phyloP scores from a whole-genome alignment of 2,329 filamentous ascomycete species.

The Arthroderma sp. region DNA sequence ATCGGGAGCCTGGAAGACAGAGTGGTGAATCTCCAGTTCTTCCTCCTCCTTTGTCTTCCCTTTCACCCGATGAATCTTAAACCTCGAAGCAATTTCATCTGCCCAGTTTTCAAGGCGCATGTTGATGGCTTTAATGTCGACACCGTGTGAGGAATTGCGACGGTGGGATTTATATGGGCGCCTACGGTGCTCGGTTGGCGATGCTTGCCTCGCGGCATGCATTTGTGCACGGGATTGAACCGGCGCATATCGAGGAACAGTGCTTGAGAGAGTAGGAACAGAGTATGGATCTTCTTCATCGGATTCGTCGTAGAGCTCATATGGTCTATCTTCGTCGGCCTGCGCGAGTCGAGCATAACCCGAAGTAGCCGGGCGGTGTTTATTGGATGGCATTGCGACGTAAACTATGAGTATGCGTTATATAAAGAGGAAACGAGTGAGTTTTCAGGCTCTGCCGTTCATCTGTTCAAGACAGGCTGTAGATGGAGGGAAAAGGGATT shows the following conservation, averaged over 20 bases:
- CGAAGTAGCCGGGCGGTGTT: constrained; percentile 55
- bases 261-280: constrained; percentile 42
- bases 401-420: not conserved
- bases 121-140: constrained; percentile 97
- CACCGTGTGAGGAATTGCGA: constrained; percentile 66
- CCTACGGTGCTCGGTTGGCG: constrained; percentile 29
- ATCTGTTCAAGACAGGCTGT: too few relatives aligned
- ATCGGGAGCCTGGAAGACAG: constrained; percentile 87
- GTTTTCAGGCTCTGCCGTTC: too few relatives aligned
- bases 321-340: constrained; percentile 48
- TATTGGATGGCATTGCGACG: constrained; percentile 27
- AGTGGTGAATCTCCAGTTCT: constrained; percentile 88
- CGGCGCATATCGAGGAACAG: constrained; percentile 49
- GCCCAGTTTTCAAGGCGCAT: constrained; percentile 90
- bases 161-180: constrained; percentile 33
- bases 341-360: constrained; percentile 78
- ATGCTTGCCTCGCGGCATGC: constrained; percentile 30
- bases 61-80: constrained; percentile 72
- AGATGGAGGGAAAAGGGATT: too few relatives aligned
- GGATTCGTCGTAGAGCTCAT: constrained; percentile 43
- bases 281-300: constrained; percentile 50
- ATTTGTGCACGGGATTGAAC: constrained; percentile 40
- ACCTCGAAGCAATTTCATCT: constrained; percentile 92
- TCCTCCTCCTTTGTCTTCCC: constrained; percentile 67
- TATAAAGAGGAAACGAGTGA: not conserved